A percentile compares a stretch with the other conserved stretches of the same genome.
Evolutionary conservation across 352 stramenopile genomes (phyloP).

Genomic region (Phytopythium litorale): DNA sequence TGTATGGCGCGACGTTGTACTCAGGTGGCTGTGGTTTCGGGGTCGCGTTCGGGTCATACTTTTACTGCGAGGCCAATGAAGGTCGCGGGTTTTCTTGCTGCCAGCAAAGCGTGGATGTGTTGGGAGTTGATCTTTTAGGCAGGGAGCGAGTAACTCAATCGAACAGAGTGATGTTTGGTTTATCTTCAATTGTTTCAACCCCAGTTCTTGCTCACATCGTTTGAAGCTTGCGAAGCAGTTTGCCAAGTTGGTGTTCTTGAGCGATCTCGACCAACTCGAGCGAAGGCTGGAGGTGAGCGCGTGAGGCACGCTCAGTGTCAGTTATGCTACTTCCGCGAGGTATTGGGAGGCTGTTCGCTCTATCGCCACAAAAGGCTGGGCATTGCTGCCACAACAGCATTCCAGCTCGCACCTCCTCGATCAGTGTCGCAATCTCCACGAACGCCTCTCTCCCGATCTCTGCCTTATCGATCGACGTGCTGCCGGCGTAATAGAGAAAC

Average conservation of each 20-base stretch:
- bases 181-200: neutral
- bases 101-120: neutral
- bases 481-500: slow-evolving; percentile 29
- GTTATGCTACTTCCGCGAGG: neutral
- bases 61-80: neutral
- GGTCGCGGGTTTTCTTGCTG: too few relatives aligned
- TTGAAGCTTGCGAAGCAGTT: slow-evolving; percentile 37
- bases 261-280: slow-evolving; percentile 40
- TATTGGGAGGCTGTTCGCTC: neutral
- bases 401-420: slow-evolving; percentile 41
- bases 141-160: neutral
- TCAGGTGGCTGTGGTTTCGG: slow-evolving; percentile 15
- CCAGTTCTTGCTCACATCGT: slow-evolving; percentile 17
- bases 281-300: neutral
- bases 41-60: slow-evolving; percentile 15
- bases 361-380: slow-evolving; percentile 13
- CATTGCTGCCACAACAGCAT: slow-evolving; percentile 52
- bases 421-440: slow-evolving; percentile 56
- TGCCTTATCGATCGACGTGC: slow-evolving; percentile 12
- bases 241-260: slow-evolving; percentile 39
- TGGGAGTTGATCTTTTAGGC: neutral
- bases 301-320: neutral
- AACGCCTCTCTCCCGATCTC: slow-evolving; percentile 45
- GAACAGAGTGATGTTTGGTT: neutral
- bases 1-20: slow-evolving; percentile 18